phyloP scores from a whole-genome alignment of 768 basidiomycete genomes.

The Podaxis mareebaensis region DNA sequence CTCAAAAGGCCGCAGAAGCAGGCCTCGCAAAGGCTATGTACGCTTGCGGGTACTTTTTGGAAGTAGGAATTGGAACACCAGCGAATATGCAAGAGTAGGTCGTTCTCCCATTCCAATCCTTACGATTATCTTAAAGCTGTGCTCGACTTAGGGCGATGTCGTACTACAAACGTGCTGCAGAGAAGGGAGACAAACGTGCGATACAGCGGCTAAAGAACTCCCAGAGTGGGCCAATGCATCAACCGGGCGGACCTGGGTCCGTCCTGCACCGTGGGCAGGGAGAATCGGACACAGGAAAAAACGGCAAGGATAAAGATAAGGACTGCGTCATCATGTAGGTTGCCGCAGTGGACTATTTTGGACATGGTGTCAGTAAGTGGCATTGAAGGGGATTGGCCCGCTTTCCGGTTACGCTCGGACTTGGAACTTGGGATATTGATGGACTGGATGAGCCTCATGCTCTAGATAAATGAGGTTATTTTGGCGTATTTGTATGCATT shows the following conservation, averaged over 20 bases:
- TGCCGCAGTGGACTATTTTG: background rate
- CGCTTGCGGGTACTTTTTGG: slow-evolving; percentile 95
- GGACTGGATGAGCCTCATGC: background rate
- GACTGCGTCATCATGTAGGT: slow-evolving; percentile 86
- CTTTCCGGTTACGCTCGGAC: slow-evolving; percentile 6
- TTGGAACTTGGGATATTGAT: background rate
- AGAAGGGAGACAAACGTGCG: slow-evolving; percentile 93
- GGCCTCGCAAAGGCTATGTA: slow-evolving; percentile 97
- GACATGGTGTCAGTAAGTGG: background rate
- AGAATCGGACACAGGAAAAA: slow-evolving; percentile 24
- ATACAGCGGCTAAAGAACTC: slow-evolving; percentile 74
- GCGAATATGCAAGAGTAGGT: slow-evolving; percentile 68
- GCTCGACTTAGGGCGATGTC: slow-evolving; percentile 53
- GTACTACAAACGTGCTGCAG: slow-evolving; percentile 91
- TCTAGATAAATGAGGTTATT: background rate
- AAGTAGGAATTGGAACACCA: slow-evolving; percentile 87
- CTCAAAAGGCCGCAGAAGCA: slow-evolving; percentile 90
- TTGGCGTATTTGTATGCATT: background rate
- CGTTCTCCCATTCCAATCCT: slow-evolving; percentile 16
- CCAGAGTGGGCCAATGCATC: slow-evolving; percentile 51
- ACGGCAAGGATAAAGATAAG: slow-evolving; percentile 66
- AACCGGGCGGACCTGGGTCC: slow-evolving; percentile 61
- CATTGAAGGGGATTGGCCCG: background rate
- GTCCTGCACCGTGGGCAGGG: slow-evolving; percentile 60
- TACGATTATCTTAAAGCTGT: slow-evolving; percentile 15